These are phyloP conservation scores for Starmerella potacharoeniae DNA, from an alignment of 805 yeast species.

Conservation along the genomic window DNA sequence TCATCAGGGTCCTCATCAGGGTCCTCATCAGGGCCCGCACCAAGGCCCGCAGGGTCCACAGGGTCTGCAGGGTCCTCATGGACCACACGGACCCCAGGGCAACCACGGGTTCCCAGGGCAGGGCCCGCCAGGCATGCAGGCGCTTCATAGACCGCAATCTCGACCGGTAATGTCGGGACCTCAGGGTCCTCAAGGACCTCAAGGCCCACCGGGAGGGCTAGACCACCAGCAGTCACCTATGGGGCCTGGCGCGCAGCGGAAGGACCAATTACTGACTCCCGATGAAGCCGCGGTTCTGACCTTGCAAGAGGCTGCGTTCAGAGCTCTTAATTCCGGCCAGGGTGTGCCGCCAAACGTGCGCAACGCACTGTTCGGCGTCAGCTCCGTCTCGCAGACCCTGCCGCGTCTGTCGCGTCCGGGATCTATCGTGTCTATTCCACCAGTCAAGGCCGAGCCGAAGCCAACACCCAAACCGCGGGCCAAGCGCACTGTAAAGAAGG, in stretches of 20 bases:
- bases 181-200: too few species aligned
- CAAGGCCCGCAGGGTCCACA: not conserved
- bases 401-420: constrained; percentile 9
- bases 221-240: not conserved
- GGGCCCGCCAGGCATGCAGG: not conserved
- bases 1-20: not conserved
- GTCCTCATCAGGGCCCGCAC: not conserved
- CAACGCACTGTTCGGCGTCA: constrained; percentile 9
- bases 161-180: not conserved
- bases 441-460: constrained; percentile 1
- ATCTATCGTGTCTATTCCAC: not conserved
- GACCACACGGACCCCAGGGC: not conserved
- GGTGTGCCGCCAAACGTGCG: constrained; percentile 10
- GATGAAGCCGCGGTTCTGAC: constrained; percentile 11
- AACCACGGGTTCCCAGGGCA: not conserved
- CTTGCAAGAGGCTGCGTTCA: constrained; percentile 15
- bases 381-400: constrained; percentile 7
- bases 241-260: not conserved
- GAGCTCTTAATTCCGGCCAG: constrained; percentile 12
- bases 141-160: too few species aligned
- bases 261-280: constrained; percentile 12
- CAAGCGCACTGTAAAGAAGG: not conserved
- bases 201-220: too few species aligned
- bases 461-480: not conserved
- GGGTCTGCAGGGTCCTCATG: not conserved